A percentile compares a stretch with the other conserved stretches of the same genome.
These are phyloP conservation scores for Aspergillus fructus DNA, from an alignment of 2,329 filamentous ascomycete species.

Conservation along the genomic window DNA sequence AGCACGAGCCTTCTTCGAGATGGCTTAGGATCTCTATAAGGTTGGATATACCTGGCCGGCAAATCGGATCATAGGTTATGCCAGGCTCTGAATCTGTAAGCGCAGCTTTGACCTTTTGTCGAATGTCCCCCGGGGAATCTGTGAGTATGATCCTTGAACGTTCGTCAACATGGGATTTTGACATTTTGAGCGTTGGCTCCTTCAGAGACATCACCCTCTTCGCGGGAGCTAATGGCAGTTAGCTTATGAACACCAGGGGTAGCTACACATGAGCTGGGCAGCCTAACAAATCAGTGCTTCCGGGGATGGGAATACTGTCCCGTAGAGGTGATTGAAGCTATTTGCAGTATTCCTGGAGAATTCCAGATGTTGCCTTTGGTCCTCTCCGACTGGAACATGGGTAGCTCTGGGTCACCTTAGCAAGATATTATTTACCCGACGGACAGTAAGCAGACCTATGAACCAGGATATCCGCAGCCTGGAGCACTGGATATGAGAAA, in stretches of 20 bases:
- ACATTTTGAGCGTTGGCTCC: slow-evolving; percentile 83
- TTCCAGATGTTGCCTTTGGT: slow-evolving; percentile 91
- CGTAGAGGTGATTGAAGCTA: slow-evolving; percentile 79
- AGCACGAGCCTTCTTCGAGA: slow-evolving; percentile 52
- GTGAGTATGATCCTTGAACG: slow-evolving; percentile 81
- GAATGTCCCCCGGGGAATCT: slow-evolving; percentile 64
- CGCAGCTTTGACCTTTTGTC: slow-evolving; percentile 68
- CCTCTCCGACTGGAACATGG: slow-evolving; percentile 94
- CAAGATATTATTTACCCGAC: not conserved
- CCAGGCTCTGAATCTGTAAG: slow-evolving; percentile 70
- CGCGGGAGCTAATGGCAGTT: slow-evolving; percentile 59
- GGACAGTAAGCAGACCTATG: slow-evolving; percentile 58
- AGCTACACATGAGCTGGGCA: not conserved
- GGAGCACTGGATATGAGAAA: slow-evolving; percentile 93
- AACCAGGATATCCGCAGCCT: slow-evolving; percentile 90
- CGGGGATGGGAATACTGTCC: slow-evolving; percentile 63
- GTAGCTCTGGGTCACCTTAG: slow-evolving; percentile 62
- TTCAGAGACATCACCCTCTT: slow-evolving; percentile 88
- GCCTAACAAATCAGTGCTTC: slow-evolving; percentile 68
- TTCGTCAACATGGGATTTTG: slow-evolving; percentile 74
- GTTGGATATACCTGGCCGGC: slow-evolving; percentile 82
- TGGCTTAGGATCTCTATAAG: slow-evolving; percentile 77
- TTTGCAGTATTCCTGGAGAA: slow-evolving; percentile 83
- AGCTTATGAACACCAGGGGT: not conserved
- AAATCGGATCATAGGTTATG: slow-evolving; percentile 69